Percentiles rank a stretch among this genome's conserved stretches.
Evolutionary conservation across 306 rosid genomes (phyloP).

Genomic region (Gynostemma pentaphyllum): DNA sequence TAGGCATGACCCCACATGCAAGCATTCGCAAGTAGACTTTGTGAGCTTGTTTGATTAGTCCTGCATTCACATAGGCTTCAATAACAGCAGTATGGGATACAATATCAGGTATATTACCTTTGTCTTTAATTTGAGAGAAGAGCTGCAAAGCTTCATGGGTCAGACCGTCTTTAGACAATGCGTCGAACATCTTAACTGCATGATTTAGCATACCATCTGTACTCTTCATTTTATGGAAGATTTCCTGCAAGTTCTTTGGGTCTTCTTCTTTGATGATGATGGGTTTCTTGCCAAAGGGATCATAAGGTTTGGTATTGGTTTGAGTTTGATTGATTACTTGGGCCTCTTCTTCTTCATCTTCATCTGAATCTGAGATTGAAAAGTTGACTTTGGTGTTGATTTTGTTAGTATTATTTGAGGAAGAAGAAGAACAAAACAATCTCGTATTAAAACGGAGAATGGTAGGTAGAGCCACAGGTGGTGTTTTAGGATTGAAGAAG

Average conservation of each 20-base stretch:
- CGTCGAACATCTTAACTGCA: conserved; percentile 91
- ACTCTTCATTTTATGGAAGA: conserved; percentile 53
- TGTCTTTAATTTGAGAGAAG: conserved; percentile 59
- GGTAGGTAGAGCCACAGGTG: not conserved
- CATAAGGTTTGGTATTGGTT: conserved; percentile 28
- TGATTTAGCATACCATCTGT: conserved; percentile 43
- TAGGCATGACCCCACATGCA: conserved; percentile 53
- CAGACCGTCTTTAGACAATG: conserved; percentile 62
- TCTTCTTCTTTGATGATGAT: conserved; percentile 36
- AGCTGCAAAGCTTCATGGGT: conserved; percentile 69
- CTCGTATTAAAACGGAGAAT: not conserved
- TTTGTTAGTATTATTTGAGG: conserved; percentile 10
- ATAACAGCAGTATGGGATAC: conserved; percentile 62
- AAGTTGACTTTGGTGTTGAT: conserved; percentile 26
- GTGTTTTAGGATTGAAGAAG: not conserved
- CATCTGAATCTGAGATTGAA: conserved; percentile 22
- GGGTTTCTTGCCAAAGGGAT: conserved; percentile 58
- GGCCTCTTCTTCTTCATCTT: conserved; percentile 12
- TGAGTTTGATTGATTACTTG: not conserved
- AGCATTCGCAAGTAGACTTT: conserved; percentile 62
- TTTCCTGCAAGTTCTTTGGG: conserved; percentile 56
- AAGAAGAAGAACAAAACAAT: conserved; percentile 13
- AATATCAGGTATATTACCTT: conserved; percentile 67
- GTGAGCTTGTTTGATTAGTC: conserved; percentile 48
- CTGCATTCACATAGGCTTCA: conserved; percentile 58